phyloP scores from a whole-genome alignment of 192 early-diverging fungal species.

The Coemansia sp. region DNA sequence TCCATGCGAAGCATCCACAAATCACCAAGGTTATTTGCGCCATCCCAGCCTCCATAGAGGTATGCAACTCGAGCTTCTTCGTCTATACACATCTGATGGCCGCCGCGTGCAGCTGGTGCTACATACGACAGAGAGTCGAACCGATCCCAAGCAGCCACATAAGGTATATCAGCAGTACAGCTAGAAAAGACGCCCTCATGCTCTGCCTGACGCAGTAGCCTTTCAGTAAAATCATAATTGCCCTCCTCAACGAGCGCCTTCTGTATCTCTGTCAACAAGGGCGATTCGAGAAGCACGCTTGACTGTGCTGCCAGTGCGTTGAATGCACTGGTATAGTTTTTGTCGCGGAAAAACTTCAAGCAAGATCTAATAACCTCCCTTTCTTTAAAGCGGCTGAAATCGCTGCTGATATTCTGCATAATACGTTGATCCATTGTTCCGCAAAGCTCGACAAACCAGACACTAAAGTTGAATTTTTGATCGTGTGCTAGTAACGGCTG shows the following conservation, averaged over 20 bases:
- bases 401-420: conserved; percentile 53
- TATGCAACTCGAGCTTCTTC: conserved; percentile 70
- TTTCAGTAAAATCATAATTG: conserved; percentile 74
- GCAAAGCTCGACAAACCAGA: conserved; percentile 91
- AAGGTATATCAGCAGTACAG: conserved; percentile 67
- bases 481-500: conserved; percentile 87
- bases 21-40: conserved; percentile 79
- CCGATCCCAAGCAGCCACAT: conserved; percentile 69
- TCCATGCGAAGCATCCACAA: conserved; percentile 80
- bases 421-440: conserved; percentile 71
- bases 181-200: conserved; percentile 67
- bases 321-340: conserved; percentile 74
- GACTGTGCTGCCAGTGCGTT: conserved; percentile 65
- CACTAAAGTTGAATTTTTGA: conserved; percentile 91
- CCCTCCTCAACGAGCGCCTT: conserved; percentile 64
- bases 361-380: conserved; percentile 80
- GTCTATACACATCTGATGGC: conserved; percentile 97
- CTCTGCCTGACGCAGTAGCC: conserved; percentile 65
- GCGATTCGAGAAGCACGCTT: conserved; percentile 70
- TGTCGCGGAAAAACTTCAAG: conserved; percentile 85
- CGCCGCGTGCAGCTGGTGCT: conserved; percentile 74
- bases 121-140: conserved; percentile 10
- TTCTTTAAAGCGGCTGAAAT: conserved; percentile 65
- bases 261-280: conserved; percentile 77
- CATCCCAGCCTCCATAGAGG: conserved; percentile 95